These are phyloP conservation scores for Torulaspora maleeae DNA, from an alignment of 805 yeast species.

Conservation along the genomic window DNA sequence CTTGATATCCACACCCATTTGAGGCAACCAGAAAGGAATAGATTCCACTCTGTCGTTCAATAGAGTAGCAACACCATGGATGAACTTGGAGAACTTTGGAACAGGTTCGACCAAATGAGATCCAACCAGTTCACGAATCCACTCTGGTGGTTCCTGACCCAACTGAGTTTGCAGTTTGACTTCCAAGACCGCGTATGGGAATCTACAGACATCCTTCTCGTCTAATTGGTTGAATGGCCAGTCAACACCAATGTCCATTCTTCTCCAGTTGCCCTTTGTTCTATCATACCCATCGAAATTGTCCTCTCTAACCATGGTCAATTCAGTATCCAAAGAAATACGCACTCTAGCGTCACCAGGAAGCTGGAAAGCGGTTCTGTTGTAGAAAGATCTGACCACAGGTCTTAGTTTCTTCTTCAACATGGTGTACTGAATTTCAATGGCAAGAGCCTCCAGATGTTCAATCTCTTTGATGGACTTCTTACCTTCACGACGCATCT, in stretches of 20 bases:
- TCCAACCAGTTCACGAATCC: slow-evolving; percentile 90
- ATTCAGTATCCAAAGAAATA: slow-evolving; percentile 94
- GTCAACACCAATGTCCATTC: slow-evolving; percentile 97
- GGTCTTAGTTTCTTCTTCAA: slow-evolving; percentile 84
- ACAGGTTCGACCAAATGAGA: slow-evolving; percentile 97
- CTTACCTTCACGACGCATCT: slow-evolving; percentile 88
- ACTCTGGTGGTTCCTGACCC: slow-evolving; percentile 98
- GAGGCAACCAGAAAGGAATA: slow-evolving; percentile 97
- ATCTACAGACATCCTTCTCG: slow-evolving; percentile 80
- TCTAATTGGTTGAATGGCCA: slow-evolving; percentile 88
- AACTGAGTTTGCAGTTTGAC: slow-evolving; percentile 95
- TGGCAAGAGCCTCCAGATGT: slow-evolving; percentile 83
- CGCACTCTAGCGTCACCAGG: slow-evolving; percentile 99
- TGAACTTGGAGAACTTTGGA: slow-evolving; percentile 94
- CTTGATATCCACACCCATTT: slow-evolving; percentile 91
- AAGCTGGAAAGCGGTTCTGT: slow-evolving; percentile 96
- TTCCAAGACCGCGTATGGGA: slow-evolving; percentile 96
- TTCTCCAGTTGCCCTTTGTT: slow-evolving; percentile 92
- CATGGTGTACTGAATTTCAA: slow-evolving; percentile 87
- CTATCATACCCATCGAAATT: slow-evolving; percentile 90
- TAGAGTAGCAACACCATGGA: slow-evolving; percentile 93
- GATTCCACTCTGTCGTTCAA: slow-evolving; percentile 76
- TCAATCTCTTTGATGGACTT: slow-evolving; percentile 85
- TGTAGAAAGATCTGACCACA: slow-evolving; percentile 91
- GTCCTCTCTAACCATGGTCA: slow-evolving; percentile 97